Base-by-base conservation (phyloP, 116 monocot species). In the Papilionanthe hybrid region DNA sequence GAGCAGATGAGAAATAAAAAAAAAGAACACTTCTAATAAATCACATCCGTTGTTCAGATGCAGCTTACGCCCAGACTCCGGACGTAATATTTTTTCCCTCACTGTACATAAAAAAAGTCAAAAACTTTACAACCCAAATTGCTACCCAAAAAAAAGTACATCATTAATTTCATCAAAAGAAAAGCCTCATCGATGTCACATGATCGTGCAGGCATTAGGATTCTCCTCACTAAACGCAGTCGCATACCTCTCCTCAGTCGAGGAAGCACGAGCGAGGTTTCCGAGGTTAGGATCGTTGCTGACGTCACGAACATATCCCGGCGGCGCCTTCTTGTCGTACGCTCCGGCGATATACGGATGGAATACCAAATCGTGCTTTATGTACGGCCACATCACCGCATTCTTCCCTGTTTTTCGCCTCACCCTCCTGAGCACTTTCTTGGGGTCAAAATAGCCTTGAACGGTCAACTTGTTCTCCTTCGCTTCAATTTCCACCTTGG, bases 191-290 rank as follows among this genome's bases (percentile, higher is more conserved):
- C 53, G 17, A 32, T 2, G 18, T 90, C 80, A 97, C 94, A 97
- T 91, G 25, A 94, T 50, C 3, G 78, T 13, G 65, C 94, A 97
- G 18, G 91, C 76, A 84, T 92, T 94, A 49, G 94, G 89, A 80
- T 97, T 97, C 7, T 97, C 97, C 42, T 97, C 97, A 58, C 97
- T 97, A 83, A 94, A 97, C 6, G 94, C 94, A 6, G 78, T 63
- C n/a, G 89, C 37, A 75, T 84, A 89, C 73, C 71, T 80, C 83
- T 72, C 83, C 88, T 97, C 94, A 9, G 77, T 78, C 25, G 94
- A 92, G 83, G 85, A 87, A 1, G 97, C 97, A 0, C 94, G 83
- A 0, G 78, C 97, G 8, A 96, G 90, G 7, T 84, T 74, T 6
- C 83, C 80, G 13, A 81, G 79, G 15, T 60, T 56, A 13, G 92